These are phyloP conservation scores for Hymenoscyphus infarciens DNA, from an alignment of 2,329 filamentous ascomycete species.

Conservation along the genomic window DNA sequence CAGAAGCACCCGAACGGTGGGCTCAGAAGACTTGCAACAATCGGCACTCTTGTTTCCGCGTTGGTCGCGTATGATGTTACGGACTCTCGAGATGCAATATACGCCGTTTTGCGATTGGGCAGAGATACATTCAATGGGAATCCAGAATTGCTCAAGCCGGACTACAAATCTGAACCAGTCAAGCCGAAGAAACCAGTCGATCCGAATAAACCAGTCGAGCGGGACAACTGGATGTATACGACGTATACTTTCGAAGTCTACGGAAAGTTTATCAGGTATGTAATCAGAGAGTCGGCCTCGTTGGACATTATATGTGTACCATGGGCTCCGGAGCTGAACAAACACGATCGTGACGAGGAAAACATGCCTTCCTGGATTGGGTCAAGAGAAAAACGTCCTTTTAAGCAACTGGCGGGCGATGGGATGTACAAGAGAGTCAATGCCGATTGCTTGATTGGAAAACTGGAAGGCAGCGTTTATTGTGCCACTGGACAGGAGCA, in stretches of 20 bases:
- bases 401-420: background rate
- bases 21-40: background rate
- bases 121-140: background rate
- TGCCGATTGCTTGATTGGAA: background rate
- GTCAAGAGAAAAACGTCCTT: background rate
- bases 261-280: background rate
- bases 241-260: background rate
- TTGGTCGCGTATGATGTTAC: background rate
- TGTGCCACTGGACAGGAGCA: background rate
- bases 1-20: background rate
- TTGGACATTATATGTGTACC: conserved; percentile 1
- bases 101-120: background rate
- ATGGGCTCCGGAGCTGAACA: background rate
- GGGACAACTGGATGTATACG: background rate
- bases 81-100: background rate
- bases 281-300: background rate
- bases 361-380: background rate
- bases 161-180: background rate
- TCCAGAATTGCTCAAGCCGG: no score
- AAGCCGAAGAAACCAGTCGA: no score
- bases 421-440: background rate
- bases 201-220: background rate
- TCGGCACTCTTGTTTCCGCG: background rate
- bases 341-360: background rate
- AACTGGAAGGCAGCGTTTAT: background rate